Conservation (phyloP, 176 grass and related monocot species). For the Eleusine indica region DNA sequence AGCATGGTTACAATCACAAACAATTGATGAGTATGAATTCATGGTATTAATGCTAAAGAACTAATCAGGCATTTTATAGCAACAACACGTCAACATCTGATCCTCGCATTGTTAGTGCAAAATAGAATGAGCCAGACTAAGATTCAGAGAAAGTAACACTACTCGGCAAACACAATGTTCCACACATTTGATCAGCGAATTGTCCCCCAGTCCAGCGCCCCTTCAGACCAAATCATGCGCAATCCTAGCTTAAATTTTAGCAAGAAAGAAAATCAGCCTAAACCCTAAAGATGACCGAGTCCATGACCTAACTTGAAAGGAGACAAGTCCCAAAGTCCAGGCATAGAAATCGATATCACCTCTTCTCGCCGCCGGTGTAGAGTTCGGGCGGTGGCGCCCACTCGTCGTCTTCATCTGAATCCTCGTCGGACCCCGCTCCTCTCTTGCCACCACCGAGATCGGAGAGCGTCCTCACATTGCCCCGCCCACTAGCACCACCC, state of each 20-base stretch:
- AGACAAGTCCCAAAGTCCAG: neutral
- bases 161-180: conserved; percentile 2
- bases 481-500: conserved; percentile 26
- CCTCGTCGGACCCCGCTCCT: conserved; percentile 41
- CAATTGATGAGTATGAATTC: neutral
- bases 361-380: conserved; percentile 63
- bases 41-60: neutral
- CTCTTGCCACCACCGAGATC: conserved; percentile 52
- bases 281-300: conserved; percentile 28
- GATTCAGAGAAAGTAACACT: conserved; percentile 12
- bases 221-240: neutral
- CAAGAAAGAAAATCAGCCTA: conserved; percentile 26
- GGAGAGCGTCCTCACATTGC: conserved; percentile 53
- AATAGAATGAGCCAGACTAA: neutral
- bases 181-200: neutral
- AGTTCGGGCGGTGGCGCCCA: conserved; percentile 52
- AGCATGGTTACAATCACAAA: conserved; percentile 13
- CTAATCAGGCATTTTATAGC: neutral
- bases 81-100: neutral
- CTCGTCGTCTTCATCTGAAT: conserved; percentile 56
- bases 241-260: neutral
- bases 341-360: conserved; percentile 40
- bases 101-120: neutral
- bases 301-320: conserved; percentile 12
- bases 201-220: neutral